Conservation (phyloP, 129 eudicot genomes). For the Escallonia rubra region DNA sequence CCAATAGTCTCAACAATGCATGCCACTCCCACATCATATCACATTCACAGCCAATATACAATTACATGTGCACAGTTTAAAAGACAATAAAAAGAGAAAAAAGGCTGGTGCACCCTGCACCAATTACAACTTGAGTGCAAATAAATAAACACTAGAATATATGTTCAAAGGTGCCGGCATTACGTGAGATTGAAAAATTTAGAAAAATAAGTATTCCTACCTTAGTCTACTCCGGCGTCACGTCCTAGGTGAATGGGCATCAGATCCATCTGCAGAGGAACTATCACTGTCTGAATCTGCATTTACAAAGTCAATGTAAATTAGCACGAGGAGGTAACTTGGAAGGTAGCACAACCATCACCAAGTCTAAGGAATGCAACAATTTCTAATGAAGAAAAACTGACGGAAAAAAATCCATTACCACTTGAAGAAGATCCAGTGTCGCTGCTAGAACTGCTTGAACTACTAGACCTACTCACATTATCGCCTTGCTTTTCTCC, state of each 20-base stretch:
- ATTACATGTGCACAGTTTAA: neutral
- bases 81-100: neutral
- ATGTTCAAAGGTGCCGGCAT: neutral
- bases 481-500: constrained; percentile 44
- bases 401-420: constrained; percentile 19
- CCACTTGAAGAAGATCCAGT: constrained; percentile 93
- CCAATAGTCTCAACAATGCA: neutral
- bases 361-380: neutral
- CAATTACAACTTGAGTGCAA: neutral
- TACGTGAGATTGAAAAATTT: neutral
- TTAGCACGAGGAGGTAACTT: constrained; percentile 4
- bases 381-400: neutral
- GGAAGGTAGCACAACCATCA: neutral
- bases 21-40: neutral
- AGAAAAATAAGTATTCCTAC: constrained; percentile 5
- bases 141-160: constrained; percentile 1
- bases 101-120: neutral
- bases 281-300: constrained; percentile 94
- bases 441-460: constrained; percentile 96
- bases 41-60: neutral
- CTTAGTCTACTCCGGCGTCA: constrained; percentile 31
- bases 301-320: neutral
- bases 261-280: constrained; percentile 80
- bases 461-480: constrained; percentile 71
- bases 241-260: constrained; percentile 46